Conservation (phyloP, 2,329 filamentous ascomycete species). For the Ascochyta viciae-villosae region DNA sequence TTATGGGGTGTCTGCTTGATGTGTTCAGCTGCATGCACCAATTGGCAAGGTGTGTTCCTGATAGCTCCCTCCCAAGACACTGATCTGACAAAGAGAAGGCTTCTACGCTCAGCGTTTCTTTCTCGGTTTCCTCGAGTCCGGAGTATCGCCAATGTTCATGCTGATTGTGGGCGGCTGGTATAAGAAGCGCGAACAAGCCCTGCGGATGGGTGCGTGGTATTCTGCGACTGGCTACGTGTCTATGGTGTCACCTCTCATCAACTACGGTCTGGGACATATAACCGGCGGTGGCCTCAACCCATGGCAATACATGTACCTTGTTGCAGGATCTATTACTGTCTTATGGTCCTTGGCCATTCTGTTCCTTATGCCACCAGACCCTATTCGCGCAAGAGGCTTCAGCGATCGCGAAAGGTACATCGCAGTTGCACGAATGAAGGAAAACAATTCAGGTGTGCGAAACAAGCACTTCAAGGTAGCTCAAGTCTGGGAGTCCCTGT, state of each 20-base stretch:
- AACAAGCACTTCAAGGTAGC: conserved; percentile 71
- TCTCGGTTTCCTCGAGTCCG: conserved; percentile 62
- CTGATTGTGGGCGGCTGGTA: conserved; percentile 52
- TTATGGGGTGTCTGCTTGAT: conserved; percentile 55
- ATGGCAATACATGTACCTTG: conserved; percentile 45
- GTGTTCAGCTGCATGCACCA: too few relatives aligned
- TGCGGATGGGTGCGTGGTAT: conserved; percentile 70
- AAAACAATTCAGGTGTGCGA: conserved; percentile 77
- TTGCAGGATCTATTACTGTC: conserved; percentile 38
- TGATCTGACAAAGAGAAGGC: conserved; percentile 23
- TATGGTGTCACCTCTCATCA: conserved; percentile 36
- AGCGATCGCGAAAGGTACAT: conserved; percentile 49
- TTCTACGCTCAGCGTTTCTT: conserved; percentile 61
- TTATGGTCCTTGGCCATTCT: conserved; percentile 42
- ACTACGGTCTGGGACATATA: conserved; percentile 44
- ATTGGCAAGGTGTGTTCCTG: too few relatives aligned
- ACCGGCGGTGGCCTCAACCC: conserved; percentile 25
- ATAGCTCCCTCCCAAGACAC: too few relatives aligned
- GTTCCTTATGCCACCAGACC: conserved; percentile 52
- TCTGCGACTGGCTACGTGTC: conserved; percentile 57
- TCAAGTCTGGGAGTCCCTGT: conserved; percentile 66
- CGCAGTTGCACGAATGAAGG: conserved; percentile 72
- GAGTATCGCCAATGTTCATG: conserved; percentile 62
- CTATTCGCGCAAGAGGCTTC: conserved; percentile 49
- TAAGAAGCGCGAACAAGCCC: conserved; percentile 64